Evolutionary conservation across 2,329 filamentous ascomycete genomes (phyloP), one percentile per base, ranked within the genome.

Genomic region (Graphiopsis chlorocephala): DNA sequence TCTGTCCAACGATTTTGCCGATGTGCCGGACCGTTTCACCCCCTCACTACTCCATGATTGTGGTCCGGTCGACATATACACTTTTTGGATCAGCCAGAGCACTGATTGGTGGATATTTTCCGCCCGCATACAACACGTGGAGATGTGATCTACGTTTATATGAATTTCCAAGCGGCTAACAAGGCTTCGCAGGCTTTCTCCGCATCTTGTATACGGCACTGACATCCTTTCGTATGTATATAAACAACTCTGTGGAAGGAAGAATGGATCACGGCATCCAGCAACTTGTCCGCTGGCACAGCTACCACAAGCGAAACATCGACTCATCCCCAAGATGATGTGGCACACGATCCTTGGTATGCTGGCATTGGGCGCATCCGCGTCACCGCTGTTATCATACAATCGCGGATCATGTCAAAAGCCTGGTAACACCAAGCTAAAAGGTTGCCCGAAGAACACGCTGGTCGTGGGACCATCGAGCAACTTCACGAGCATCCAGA

Each of bases 401-500:
- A n/a, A 52, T 52, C 59, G 59, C 29, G 29, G 23, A 26, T n/a
- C 29, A 11, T 80, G 78, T 63, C 79, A 81, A 69, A 67, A 69
- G 20, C 76, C 77, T 0, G 78, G 77, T 1, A 68, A 61, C 12
- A 69, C 77, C 20, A 76, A 77, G 5, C 70, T 80, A 4, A 70
- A 74, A 8, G 79, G 77, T 12, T 82, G 80, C 66, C 78, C 78
- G 1, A 50, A 67, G 28, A 68, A 71, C 28, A 76, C 75, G 1
- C 61, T 75, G 11, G 69, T 75, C n/a, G 74, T 76, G 25, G 70
- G 70, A 1, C 67, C 71, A 11, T 53, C 50, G 23, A 55, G 65
- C 29, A 66, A 68, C 7, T 74, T 70, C 69, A 73, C 71, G 3
- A 81, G 76, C 14, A 76, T 84, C 35, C 83, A 84, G 72, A 78